Evolutionary conservation across 306 rosid genomes (phyloP), one percentile per base, ranked within the genome.

Genomic region (Malus fusca): DNA sequence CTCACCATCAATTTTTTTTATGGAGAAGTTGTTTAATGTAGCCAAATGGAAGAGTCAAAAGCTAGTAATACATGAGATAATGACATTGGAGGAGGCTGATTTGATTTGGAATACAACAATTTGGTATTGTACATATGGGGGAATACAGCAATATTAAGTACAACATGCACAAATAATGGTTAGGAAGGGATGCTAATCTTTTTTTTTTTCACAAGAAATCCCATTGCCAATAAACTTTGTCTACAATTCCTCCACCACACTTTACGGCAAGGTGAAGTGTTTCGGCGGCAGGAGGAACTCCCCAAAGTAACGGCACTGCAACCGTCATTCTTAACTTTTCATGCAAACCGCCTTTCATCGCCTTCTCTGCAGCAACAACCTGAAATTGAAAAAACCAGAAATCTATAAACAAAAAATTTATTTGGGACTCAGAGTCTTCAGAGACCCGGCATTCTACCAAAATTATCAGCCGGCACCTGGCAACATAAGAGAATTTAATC

Each of bases 221-320:
- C 95, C 97, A 95, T 80, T 95, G 98, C 98, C 97, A 92, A 73
- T 88, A 95, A 28, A 92, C 92, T 84, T 90, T 95, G 73, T 95
- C 98, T 79, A 95, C 98, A 78, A 95, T 92, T 53, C 98, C 98
- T 77, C 98, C 98, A 10, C 98, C 98, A 76, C 98, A 90, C 87
- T 88, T 91, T 84, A 95, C 98, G 19, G 97, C 98, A 5, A 92
- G 94, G 83, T 88, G 98, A 73, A 95, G 98, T 6, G 90, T 95
- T 84, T 95, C 98, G 60, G 97, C 90, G 66, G 87, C 98, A 35
- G 98, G 98, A 81, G 98, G 98, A 76, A 92, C 97, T 30, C 97
- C 98, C 98, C 98, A 95, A 23, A 95, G 90, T 56, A 95, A 87
- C 46, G 98, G 98, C 70, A 95, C 98, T 14, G 98, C 98, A 52